These are phyloP conservation scores for Batkoa obscura DNA, from an alignment of 371 early-diverging fungal genomes.

Conservation along the genomic window DNA sequence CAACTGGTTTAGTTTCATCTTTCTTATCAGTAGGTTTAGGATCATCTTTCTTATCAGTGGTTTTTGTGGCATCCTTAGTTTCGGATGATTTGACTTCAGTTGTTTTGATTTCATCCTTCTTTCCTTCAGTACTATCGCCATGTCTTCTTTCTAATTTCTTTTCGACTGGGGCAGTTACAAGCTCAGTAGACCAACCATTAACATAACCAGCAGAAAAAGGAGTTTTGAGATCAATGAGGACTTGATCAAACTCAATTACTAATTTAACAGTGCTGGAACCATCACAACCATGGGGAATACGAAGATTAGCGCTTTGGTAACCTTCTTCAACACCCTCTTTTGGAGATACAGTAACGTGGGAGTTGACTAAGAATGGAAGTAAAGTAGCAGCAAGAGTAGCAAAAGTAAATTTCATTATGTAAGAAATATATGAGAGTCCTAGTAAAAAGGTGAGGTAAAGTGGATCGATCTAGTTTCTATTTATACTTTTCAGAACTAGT, in stretches of 20 bases:
- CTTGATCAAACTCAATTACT: constrained; percentile 8
- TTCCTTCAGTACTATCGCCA: too few relatives aligned
- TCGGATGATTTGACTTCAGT: not conserved
- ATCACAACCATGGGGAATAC: constrained; percentile 17
- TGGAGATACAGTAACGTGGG: constrained; percentile 8
- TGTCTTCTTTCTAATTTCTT: not conserved
- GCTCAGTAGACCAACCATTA: constrained; percentile 11
- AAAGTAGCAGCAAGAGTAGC: too few relatives aligned
- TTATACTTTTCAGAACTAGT: too few relatives aligned
- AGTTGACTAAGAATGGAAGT: not conserved
- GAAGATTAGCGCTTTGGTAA: constrained; percentile 3
- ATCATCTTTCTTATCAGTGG: not conserved
- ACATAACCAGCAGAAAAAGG: constrained; percentile 11
- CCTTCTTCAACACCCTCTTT: not conserved
- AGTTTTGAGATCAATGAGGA: constrained; percentile 10
- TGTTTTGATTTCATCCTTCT: not conserved
- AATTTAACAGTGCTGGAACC: constrained; percentile 11
- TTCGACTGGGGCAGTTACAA: not conserved
- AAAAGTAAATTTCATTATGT: too few relatives aligned
- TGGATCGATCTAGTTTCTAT: too few relatives aligned
- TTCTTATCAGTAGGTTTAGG: not conserved
- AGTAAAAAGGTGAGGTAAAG: too few relatives aligned
- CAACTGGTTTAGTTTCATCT: not conserved
- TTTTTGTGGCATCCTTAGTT: not conserved
- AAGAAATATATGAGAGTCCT: too few relatives aligned